Conservation (phyloP, 805 yeast species). For the Cyberlindnera galapagoensis region DNA sequence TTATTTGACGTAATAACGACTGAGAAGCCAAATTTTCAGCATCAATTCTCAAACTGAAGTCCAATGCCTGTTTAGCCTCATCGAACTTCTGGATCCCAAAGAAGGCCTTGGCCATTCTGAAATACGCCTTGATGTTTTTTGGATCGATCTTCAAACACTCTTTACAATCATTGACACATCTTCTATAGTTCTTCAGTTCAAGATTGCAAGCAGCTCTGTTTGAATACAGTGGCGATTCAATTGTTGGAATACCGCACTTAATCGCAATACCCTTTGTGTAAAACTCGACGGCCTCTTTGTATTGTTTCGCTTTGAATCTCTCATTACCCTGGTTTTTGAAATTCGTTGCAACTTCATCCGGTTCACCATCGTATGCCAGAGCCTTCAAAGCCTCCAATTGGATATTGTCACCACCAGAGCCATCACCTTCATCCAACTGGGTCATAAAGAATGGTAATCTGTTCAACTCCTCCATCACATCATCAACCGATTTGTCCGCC, state of each 20-base stretch:
- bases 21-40: conserved; percentile 50
- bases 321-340: conserved; percentile 94
- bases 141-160: conserved; percentile 61
- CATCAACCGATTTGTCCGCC: conserved; percentile 60
- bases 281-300: conserved; percentile 66
- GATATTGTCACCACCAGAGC: conserved; percentile 66
- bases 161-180: conserved; percentile 82
- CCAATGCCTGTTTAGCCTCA: conserved; percentile 63
- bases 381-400: conserved; percentile 86
- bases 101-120: conserved; percentile 78
- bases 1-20: conserved; percentile 36
- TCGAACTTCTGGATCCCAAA: conserved; percentile 57
- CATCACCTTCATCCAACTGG: conserved; percentile 68
- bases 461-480: conserved; percentile 71
- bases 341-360: conserved; percentile 82
- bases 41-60: conserved; percentile 61
- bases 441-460: conserved; percentile 94
- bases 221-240: conserved; percentile 58
- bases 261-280: conserved; percentile 78
- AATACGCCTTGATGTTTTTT: conserved; percentile 75
- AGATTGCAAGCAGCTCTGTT: conserved; percentile 92
- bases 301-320: conserved; percentile 64
- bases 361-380: conserved; percentile 92
- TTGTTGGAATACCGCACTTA: conserved; percentile 46
- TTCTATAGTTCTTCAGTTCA: conserved; percentile 76